Conservation (phyloP, 202 grass and related monocot genomes). For the Dendrocalamus latiflorus region DNA sequence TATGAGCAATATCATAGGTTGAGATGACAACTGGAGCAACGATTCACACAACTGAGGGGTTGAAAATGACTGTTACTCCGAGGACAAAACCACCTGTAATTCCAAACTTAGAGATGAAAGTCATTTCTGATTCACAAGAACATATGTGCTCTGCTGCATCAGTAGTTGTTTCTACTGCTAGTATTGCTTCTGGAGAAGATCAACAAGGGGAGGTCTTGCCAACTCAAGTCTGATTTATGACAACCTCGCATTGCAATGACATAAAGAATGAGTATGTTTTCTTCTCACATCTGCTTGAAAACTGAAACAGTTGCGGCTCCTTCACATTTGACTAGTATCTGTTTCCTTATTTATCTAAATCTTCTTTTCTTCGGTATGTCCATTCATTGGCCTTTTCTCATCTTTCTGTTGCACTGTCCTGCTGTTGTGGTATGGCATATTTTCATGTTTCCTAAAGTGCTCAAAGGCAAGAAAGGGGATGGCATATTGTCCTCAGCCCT, state of each 20-base stretch:
- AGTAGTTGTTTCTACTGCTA: constrained; percentile 24
- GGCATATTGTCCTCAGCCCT: not conserved
- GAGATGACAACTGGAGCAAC: constrained; percentile 96
- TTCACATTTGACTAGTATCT: not conserved
- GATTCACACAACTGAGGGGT: constrained; percentile 82
- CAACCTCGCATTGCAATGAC: not conserved
- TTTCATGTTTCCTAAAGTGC: not conserved
- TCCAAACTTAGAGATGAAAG: constrained; percentile 70
- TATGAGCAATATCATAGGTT: constrained; percentile 47
- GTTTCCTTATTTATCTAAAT: not conserved
- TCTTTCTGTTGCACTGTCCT: constrained; percentile 3
- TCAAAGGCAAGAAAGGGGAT: not conserved
- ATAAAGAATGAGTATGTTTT: constrained; percentile 29
- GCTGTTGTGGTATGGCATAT: not conserved
- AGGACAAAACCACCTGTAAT: constrained; percentile 58
- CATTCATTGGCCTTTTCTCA: not conserved
- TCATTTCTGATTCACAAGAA: constrained; percentile 48
- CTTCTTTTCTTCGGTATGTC: not conserved
- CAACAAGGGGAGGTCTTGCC: constrained; percentile 52
- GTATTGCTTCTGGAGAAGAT: constrained; percentile 48
- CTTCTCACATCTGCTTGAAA: not conserved
- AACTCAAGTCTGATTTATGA: constrained; percentile 44
- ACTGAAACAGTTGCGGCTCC: not conserved
- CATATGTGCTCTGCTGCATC: constrained; percentile 15
- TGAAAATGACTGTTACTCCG: constrained; percentile 86